Evolutionary conservation across 306 rosid species (phyloP), one percentile per base, ranked within the genome.

Genomic region (Ziziphus jujuba): DNA sequence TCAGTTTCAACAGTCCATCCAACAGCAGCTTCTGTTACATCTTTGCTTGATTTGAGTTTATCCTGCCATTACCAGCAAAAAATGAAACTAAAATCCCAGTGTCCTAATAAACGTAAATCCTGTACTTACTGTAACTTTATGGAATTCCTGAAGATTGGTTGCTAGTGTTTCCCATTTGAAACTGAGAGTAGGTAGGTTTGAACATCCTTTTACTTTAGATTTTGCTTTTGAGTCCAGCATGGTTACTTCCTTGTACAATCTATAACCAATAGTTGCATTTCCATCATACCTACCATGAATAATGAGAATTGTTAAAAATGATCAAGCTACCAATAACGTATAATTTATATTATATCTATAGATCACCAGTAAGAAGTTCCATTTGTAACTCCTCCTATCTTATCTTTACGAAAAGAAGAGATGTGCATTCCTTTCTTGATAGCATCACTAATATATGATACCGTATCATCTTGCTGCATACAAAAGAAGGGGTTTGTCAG

Each of bases 131-230:
- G 61, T 82, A 78, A 81, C 79, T 82, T 81, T 65, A n/a, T 77
- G 77, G 77, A 91, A 86, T 64, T 86, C 91, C 67, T 86, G 79
- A 8, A 86, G 83, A 80, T 75, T 80, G 65, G 96, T 81, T 25
- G 97, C 98, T 61, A 93, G 61, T 38, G 91, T 90, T 86, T 93
- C 91, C 98, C 98, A 93, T 48, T 73, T 82, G 58, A 74, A 79
- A 66, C 53, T 79, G 65, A 78, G 58, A 53, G 40, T 43, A 64
- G 93, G 82, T 48, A 76, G 83, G 57, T 82, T 28, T 19, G 19
- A 25, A 76, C 75, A 28, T 59, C 72, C 77, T 25, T 67, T 75
- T 22, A 50, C 80, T 64, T 72, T 68, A 43, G 73, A 79, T 43
- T 84, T 84, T 57, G 72, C 58, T 72, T 65, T 80, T 45, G 82